A percentile compares a stretch with the other conserved stretches of the same genome.
These are phyloP conservation scores for Verticillium isaacii DNA, from an alignment of 2,329 filamentous ascomycete species.

Conservation along the genomic window DNA sequence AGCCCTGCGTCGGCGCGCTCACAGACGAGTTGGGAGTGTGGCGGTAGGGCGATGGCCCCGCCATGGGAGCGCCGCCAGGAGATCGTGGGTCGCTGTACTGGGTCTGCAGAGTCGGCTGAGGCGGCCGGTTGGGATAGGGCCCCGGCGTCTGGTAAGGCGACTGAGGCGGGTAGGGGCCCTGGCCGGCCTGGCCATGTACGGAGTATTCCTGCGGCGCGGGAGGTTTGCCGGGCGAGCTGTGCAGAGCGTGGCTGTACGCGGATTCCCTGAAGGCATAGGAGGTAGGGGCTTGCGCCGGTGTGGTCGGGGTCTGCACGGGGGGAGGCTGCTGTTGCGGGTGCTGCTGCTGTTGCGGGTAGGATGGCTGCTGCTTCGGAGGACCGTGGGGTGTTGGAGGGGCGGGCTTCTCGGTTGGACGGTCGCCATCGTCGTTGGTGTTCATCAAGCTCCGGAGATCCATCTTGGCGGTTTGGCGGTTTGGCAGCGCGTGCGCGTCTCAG, in stretches of 20 bases:
- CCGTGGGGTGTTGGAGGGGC: constrained; percentile 1
- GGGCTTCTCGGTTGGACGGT: constrained; percentile 16
- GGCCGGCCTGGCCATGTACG: constrained; percentile 2
- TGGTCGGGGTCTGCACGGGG: constrained; percentile 15
- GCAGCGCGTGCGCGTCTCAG: background rate
- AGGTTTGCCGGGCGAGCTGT: constrained; percentile 44
- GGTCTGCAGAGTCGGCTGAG: constrained; percentile 42
- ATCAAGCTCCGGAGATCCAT: constrained; percentile 53
- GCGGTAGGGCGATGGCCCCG: constrained; percentile 44
- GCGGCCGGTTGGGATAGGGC: constrained; percentile 37
- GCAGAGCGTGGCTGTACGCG: constrained; percentile 23
- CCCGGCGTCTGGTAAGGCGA: constrained; percentile 32
- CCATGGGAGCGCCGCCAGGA: constrained; percentile 37
- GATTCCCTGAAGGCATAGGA: constrained; percentile 46
- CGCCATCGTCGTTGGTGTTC: constrained; percentile 45
- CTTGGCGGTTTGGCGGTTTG: constrained; percentile 5
- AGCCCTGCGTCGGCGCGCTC: constrained; percentile 35
- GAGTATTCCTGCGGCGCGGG: constrained; percentile 38
- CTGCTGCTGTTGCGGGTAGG: constrained; percentile 20
- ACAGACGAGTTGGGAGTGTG: constrained; percentile 42
- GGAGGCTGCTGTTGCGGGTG: constrained; percentile 17
- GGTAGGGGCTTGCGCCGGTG: constrained; percentile 32
- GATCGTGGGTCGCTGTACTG: constrained; percentile 45
- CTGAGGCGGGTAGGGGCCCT: constrained; percentile 28
- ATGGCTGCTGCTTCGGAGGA: constrained; percentile 19